Conservation (phyloP, 768 basidiomycete species). For the Suillus sp. region DNA sequence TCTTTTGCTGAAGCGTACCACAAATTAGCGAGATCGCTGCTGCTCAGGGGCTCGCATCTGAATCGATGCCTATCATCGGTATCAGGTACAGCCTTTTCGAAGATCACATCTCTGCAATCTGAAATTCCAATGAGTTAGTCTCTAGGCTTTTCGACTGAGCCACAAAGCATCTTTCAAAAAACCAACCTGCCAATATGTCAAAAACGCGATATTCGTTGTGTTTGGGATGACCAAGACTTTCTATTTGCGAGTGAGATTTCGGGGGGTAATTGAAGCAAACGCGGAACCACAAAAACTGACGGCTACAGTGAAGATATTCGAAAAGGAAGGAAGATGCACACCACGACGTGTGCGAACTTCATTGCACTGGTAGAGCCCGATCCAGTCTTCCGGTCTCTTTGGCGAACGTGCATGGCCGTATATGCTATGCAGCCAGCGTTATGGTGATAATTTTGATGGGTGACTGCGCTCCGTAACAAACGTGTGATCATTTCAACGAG, state of each 20-base stretch:
- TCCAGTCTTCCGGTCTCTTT: background rate
- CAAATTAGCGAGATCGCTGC: background rate
- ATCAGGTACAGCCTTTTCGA: background rate
- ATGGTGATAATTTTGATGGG: background rate
- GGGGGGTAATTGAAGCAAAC: background rate
- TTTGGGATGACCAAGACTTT: background rate
- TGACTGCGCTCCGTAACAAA: background rate
- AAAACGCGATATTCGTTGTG: background rate
- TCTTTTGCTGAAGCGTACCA: background rate
- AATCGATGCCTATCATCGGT: background rate
- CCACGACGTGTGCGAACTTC: background rate
- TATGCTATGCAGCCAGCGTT: background rate
- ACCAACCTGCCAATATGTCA: background rate
- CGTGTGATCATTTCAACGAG: background rate
- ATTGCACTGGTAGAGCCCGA: too few relatives aligned
- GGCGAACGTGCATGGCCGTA: background rate
- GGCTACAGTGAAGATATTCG: background rate
- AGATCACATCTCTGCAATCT: background rate
- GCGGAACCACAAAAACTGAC: background rate
- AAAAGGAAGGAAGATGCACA: background rate
- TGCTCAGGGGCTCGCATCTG: background rate
- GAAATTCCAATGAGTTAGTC: background rate
- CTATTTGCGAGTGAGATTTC: background rate
- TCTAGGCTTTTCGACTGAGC: background rate
- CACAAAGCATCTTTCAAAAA: background rate